These are phyloP conservation scores for Neofusicoccum laricinum DNA, from an alignment of 2,329 filamentous ascomycete species.

Conservation along the genomic window DNA sequence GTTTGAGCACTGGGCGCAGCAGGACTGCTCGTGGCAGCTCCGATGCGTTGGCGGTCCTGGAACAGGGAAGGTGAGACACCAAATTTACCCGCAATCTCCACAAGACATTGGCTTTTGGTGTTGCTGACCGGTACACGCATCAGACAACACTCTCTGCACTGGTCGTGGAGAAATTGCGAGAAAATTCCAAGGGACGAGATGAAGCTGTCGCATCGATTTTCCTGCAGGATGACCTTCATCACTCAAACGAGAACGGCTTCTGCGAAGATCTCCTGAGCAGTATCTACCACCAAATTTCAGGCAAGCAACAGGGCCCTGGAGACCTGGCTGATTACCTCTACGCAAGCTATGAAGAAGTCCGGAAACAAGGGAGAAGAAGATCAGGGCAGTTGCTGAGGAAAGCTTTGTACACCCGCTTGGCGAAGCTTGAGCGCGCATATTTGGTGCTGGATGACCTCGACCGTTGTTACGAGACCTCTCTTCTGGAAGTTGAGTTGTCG, in stretches of 20 bases:
- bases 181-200: not conserved
- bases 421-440: not conserved
- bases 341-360: not conserved
- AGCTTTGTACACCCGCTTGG: not conserved
- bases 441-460: conserved; percentile 8
- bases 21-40: conserved; percentile 10
- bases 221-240: not conserved
- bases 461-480: not conserved
- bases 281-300: not conserved
- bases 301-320: not conserved
- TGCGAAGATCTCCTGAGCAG: not conserved
- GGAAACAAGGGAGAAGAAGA: not conserved
- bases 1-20: not conserved
- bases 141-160: conserved; percentile 16
- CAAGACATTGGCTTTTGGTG: too few relatives aligned
- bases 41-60: conserved; percentile 13
- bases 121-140: not conserved
- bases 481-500: not conserved
- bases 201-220: conserved; percentile 1
- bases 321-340: not conserved
- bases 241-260: not conserved
- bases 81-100: not conserved
- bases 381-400: not conserved
- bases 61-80: conserved; percentile 10
- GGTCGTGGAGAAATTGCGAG: not conserved